phyloP scores from a whole-genome alignment of 2,329 filamentous ascomycete species.

The Davidsoniella neocaledoniae region DNA sequence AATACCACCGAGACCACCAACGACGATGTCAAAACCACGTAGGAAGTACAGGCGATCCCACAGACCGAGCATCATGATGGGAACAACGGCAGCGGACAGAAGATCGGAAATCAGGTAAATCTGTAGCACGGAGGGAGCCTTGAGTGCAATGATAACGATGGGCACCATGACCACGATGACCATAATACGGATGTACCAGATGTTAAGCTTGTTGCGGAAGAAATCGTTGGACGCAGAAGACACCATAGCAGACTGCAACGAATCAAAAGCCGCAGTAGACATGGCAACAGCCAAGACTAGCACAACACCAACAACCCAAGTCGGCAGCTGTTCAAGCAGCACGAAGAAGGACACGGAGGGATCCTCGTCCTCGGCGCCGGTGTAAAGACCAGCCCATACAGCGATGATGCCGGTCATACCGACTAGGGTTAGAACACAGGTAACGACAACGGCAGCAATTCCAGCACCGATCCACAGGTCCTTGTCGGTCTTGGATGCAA shows the following conservation, averaged over 20 bases:
- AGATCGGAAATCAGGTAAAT: slow-evolving; percentile 74
- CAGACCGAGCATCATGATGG: slow-evolving; percentile 58
- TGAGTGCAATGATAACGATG: slow-evolving; percentile 55
- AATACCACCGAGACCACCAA: slow-evolving; percentile 61
- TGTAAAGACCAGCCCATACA: slow-evolving; percentile 58
- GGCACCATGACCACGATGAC: slow-evolving; percentile 62
- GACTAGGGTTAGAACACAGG: slow-evolving; percentile 56
- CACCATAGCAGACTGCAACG: slow-evolving; percentile 67
- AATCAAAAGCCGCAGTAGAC: slow-evolving; percentile 65
- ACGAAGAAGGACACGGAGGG: slow-evolving; percentile 58
- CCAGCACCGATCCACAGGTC: slow-evolving; percentile 60
- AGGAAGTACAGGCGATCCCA: slow-evolving; percentile 56
- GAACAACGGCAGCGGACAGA: slow-evolving; percentile 59
- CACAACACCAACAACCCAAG: slow-evolving; percentile 68
- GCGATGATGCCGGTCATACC: slow-evolving; percentile 59
- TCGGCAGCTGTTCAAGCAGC: slow-evolving; percentile 52
- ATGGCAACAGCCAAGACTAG: slow-evolving; percentile 66
- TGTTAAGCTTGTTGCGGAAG: slow-evolving; percentile 64
- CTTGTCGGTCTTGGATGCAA: slow-evolving; percentile 61
- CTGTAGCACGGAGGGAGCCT: slow-evolving; percentile 57
- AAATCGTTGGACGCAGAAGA: slow-evolving; percentile 72
- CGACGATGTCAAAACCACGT: slow-evolving; percentile 65
- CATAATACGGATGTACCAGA: slow-evolving; percentile 52
- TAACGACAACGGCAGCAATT: slow-evolving; percentile 47
- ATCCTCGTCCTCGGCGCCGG: slow-evolving; percentile 39